A percentile compares a stretch with the other conserved stretches of the same genome.
Conservation (phyloP, 768 basidiomycete species). For the Podaxis sp. region DNA sequence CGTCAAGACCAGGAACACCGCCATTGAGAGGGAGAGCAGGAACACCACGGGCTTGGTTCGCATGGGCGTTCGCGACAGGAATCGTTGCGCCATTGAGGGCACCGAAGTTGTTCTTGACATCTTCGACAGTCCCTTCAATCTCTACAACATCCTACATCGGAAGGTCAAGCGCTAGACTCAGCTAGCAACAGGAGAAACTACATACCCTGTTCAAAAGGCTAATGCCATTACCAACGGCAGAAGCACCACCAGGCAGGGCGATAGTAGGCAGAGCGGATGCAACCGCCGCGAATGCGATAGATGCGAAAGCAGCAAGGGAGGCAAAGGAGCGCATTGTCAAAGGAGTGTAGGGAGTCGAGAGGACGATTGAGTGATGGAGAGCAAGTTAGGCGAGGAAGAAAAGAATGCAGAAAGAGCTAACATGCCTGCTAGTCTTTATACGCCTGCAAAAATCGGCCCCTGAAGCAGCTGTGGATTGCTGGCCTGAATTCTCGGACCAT, state of each 20-base stretch:
- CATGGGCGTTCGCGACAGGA: neutral
- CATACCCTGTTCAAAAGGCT: neutral
- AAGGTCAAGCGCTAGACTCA: neutral
- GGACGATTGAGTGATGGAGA: constrained; percentile 7
- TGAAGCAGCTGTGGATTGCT: neutral
- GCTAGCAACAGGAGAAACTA: neutral
- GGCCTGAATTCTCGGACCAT: neutral
- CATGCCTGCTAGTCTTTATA: neutral
- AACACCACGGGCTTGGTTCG: too few species aligned
- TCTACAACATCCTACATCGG: neutral
- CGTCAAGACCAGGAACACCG: neutral
- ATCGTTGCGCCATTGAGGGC: neutral
- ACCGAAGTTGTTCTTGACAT: neutral
- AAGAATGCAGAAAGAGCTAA: neutral
- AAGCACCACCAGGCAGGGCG: neutral
- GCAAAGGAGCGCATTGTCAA: constrained; percentile 10
- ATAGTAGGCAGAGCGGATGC: constrained; percentile 13
- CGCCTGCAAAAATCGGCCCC: neutral
- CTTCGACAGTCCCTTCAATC: neutral
- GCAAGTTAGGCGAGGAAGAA: neutral
- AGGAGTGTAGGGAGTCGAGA: constrained; percentile 18
- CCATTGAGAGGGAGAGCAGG: too few species aligned
- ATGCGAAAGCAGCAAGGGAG: constrained; percentile 20
- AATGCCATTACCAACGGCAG: neutral
- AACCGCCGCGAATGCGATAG: constrained; percentile 12